Evolutionary conservation across 2,329 filamentous ascomycete genomes (phyloP), one percentile per base, ranked within the genome.

Genomic region (Aspergillus transmontanensis): DNA sequence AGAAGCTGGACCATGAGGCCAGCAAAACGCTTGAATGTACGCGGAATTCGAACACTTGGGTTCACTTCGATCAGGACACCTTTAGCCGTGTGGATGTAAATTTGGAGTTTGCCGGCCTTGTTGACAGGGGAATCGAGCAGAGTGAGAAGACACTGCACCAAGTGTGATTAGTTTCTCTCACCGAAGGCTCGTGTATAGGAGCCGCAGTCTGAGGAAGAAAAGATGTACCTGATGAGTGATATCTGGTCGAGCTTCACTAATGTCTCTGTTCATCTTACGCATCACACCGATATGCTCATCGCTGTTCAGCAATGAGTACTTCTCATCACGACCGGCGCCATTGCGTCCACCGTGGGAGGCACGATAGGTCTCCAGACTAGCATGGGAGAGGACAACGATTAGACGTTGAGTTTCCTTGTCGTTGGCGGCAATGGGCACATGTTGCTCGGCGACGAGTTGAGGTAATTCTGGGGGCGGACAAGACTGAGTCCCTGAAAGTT

Each of bases 251-350:
- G 95, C 95, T 80, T 99, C 95, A 78, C 94, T 97, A 69, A 99
- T 98, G 78, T 99, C 95, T 72, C 95, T 87, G 78, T 96, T 96
- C 94, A 98, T 98, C 85, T 98, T 99, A 75, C 95, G 90, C 93
- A 99, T 97, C 69, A 98, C 91, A 66, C 95, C 95, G 71, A 99
- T 99, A 78, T 99, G 95, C 81, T 99, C 95, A 76, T 99, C 95
- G 80, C 94, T 97, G 85, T 99, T 99, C 74, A 99, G 89, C 58
- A 99, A 85, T 65, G 94, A 96, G 81, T 96, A 99, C 80, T 98
- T 98, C 78, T 97, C 94, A 73, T 97, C 94, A 58, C 91, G 88
- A 36, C 75, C 83, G 77, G 88, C 80, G 81, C 89, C 81, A 76
- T 87, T 78, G 75, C 85, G 78, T 21, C 89, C 87, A 64, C 89